Conservation (phyloP, 1,139 yeast species). For the Saccharomycopsis crataegensis region DNA sequence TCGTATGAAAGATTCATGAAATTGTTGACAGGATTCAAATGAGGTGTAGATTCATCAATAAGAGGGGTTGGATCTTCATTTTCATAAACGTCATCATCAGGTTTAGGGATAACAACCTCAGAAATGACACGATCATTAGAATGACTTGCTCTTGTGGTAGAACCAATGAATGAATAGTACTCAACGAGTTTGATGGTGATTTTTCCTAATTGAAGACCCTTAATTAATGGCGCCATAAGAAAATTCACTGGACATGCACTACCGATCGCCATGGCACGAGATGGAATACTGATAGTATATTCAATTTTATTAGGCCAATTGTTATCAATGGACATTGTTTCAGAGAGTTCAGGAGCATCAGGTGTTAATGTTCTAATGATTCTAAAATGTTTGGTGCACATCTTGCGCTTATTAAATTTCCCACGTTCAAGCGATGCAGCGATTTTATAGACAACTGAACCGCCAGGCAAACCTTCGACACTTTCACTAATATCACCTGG, state of each 20-base stretch:
- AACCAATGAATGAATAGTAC: constrained; percentile 53
- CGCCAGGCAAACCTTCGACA: constrained; percentile 85
- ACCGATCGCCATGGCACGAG: constrained; percentile 88
- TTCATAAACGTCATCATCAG: constrained; percentile 27
- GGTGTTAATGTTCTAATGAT: constrained; percentile 85
- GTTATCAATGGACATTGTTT: constrained; percentile 90
- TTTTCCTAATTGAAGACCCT: constrained; percentile 72
- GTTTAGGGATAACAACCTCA: constrained; percentile 38
- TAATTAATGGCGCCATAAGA: constrained; percentile 68
- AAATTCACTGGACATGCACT: constrained; percentile 65
- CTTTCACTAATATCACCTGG: constrained; percentile 88
- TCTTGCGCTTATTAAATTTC: constrained; percentile 57
- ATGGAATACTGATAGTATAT: constrained; percentile 78
- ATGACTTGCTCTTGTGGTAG: constrained; percentile 34
- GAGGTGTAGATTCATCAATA: constrained; percentile 22
- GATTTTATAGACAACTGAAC: constrained; percentile 66
- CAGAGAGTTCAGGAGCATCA: constrained; percentile 81
- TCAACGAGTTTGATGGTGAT: constrained; percentile 64
- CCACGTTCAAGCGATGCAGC: constrained; percentile 83
- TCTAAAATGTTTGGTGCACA: constrained; percentile 67
- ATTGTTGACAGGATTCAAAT: constrained; percentile 8
- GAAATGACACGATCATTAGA: constrained; percentile 53
- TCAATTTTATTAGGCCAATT: constrained; percentile 96
- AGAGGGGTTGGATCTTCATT: constrained; percentile 28
- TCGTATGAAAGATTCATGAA: constrained; percentile 34